Evolutionary conservation across 2,329 filamentous ascomycete genomes (phyloP), one percentile per base, ranked within the genome.

Genomic region (Trichoderma sp.): DNA sequence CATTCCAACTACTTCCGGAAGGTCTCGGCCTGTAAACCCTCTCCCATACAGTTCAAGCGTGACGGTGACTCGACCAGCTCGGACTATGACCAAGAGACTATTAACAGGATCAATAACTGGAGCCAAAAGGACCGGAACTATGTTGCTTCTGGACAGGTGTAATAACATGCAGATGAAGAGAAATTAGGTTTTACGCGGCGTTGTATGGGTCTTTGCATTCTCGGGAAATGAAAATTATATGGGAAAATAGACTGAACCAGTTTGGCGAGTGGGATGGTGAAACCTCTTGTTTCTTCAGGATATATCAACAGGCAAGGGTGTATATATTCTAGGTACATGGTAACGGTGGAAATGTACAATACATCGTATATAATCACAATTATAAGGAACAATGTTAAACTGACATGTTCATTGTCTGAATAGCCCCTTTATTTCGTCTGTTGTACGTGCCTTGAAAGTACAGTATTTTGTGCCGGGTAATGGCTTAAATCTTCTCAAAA

Each of bases 1-100:
- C 86, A 89, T 74, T 35, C 73, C 19, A 76, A 79, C 72, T 89
- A 89, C 77, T 80, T 88, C 69, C 76, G 77, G 67, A 66, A 73
- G 22, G 82, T 84, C 12, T 70, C 77, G 13, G 79, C 73, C 42
- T 87, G 85, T 74, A 72, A 69, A 22, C 70, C 74, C 32, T 67
- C 72, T 54, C 67, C 72, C 6, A 42, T 72, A 12, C 52, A 63
- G 37, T 76, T 74, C 73, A 78, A 73, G 71, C 71, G 75, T 25
- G 71, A 63, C 10, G 69, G 67, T 5, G 63, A 71, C 69, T 59
- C 71, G 52, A 69, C 27, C 4, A 57, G 73, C 9, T 76, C 22
- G 1, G 60, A 73, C 10, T 76, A 71, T 4, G 76, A 83, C 13
- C 76, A 73, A 22, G 80, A 82, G 69, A 73, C 84, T 54, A 77